phyloP scores from a whole-genome alignment of 192 early-diverging fungal genomes.

The Coemansia pectinata region DNA sequence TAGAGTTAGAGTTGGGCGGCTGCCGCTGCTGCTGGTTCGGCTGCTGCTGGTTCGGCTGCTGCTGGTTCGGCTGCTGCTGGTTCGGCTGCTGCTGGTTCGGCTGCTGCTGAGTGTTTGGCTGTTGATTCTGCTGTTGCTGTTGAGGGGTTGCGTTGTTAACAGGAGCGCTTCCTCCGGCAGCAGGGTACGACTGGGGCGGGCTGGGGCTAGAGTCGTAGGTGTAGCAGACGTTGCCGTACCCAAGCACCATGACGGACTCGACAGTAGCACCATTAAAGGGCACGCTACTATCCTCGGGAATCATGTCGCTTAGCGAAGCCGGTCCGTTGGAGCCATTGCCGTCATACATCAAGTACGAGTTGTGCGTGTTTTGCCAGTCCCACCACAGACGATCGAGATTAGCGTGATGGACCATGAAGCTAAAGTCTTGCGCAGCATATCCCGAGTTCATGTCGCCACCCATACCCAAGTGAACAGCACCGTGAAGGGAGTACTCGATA shows the following conservation, averaged over 20 bases:
- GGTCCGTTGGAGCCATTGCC: slow-evolving; percentile 31
- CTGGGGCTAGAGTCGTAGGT: slow-evolving; percentile 40
- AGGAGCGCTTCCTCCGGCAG: slow-evolving; percentile 12
- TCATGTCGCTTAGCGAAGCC: slow-evolving; percentile 28
- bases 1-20: slow-evolving; percentile 8
- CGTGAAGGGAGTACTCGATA: slow-evolving; percentile 55
- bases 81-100: slow-evolving; percentile 10
- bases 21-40: slow-evolving; percentile 16
- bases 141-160: slow-evolving; percentile 3
- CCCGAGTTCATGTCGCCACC: slow-evolving; percentile 52
- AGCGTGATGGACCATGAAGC: slow-evolving; percentile 56
- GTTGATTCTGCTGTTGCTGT: neutral
- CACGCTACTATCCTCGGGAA: slow-evolving; percentile 37
- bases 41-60: slow-evolving; percentile 9
- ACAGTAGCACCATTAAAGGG: slow-evolving; percentile 38
- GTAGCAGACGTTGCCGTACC: slow-evolving; percentile 54
- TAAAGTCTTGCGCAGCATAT: slow-evolving; percentile 54
- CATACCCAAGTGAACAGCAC: slow-evolving; percentile 47
- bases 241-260: slow-evolving; percentile 50
- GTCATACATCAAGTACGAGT: slow-evolving; percentile 40
- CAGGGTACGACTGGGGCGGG: slow-evolving; percentile 36
- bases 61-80: slow-evolving; percentile 16
- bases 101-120: slow-evolving; percentile 4
- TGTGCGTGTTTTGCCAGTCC: slow-evolving; percentile 55
- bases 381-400: slow-evolving; percentile 57